These are phyloP conservation scores for Schizothecium vesticola DNA, from an alignment of 495 filamentous ascomycete genomes.

Conservation along the genomic window DNA sequence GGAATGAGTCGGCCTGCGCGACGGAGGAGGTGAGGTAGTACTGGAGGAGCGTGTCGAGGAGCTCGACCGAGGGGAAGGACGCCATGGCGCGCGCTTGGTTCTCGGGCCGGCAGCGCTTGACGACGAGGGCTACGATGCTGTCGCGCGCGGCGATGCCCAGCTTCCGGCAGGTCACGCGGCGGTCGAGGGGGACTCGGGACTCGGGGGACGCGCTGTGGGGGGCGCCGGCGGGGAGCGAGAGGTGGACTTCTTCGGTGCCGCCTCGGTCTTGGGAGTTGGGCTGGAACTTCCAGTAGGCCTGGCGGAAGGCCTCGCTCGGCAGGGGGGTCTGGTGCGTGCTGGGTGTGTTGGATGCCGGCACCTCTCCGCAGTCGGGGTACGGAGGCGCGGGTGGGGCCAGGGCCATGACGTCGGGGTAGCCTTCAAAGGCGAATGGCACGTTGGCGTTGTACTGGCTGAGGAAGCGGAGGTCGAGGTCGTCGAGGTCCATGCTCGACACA, in stretches of 20 bases:
- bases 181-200: not conserved
- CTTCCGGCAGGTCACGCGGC: not conserved
- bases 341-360: not conserved
- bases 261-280: conserved; percentile 7
- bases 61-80: conserved; percentile 12
- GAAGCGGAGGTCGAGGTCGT: conserved; percentile 11
- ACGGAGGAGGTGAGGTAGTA: conserved; percentile 7
- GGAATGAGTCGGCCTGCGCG: conserved; percentile 9
- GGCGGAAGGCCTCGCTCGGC: conserved; percentile 1
- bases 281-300: conserved; percentile 11
- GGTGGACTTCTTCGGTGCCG: conserved; percentile 8
- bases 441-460: conserved; percentile 8
- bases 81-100: conserved; percentile 3
- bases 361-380: not conserved
- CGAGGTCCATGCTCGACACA: conserved; percentile 1
- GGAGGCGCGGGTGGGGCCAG: not conserved
- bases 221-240: conserved; percentile 3
- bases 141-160: conserved; percentile 6
- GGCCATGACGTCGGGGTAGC: not conserved
- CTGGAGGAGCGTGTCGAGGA: conserved; percentile 16
- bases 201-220: not conserved
- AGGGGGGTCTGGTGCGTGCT: not conserved
- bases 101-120: conserved; percentile 8
- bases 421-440: conserved; percentile 4
- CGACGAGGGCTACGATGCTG: conserved; percentile 8